phyloP scores from a whole-genome alignment of 2,329 filamentous ascomycete species.

The Ascochyta fabae region DNA sequence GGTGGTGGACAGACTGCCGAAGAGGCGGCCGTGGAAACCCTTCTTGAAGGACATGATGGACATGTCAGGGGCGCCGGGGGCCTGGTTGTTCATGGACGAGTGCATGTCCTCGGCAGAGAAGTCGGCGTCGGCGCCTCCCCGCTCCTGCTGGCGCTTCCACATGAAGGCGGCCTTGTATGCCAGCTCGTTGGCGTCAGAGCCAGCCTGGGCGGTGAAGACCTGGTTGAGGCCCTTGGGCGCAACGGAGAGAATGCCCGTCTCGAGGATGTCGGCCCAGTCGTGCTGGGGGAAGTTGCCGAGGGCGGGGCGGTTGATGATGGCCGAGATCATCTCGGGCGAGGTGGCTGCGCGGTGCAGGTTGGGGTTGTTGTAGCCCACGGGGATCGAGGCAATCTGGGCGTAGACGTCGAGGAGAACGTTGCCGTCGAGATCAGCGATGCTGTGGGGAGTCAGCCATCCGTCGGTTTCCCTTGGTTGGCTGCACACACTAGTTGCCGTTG shows the following conservation, averaged over 20 bases:
- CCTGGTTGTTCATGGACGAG: conserved; percentile 80
- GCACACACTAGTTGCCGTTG: conserved; percentile 72
- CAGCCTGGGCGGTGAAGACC: conserved; percentile 88
- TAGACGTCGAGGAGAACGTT: conserved; percentile 79
- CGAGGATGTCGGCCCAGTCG: conserved; percentile 81
- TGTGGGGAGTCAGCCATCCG: conserved; percentile 21
- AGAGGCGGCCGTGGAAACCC: conserved; percentile 88
- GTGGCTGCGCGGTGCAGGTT: conserved; percentile 71
- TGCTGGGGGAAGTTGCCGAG: conserved; percentile 88
- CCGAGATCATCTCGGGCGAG: conserved; percentile 78
- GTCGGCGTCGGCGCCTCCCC: conserved; percentile 77
- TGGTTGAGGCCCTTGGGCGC: conserved; percentile 84
- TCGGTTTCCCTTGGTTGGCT: too few species aligned
- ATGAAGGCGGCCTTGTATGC: conserved; percentile 97
- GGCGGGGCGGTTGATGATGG: conserved; percentile 86
- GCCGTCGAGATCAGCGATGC: conserved; percentile 72
- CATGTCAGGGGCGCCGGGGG: conserved; percentile 77
- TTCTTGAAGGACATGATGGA: conserved; percentile 90
- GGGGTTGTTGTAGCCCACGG: conserved; percentile 91
- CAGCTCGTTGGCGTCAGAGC: conserved; percentile 91
- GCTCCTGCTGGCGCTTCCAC: conserved; percentile 81
- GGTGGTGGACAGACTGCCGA: conserved; percentile 85
- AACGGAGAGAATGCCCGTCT: conserved; percentile 79
- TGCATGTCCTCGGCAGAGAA: conserved; percentile 79
- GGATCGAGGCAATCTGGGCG: conserved; percentile 91